These are phyloP conservation scores for Aspergillus brunneoviolaceus DNA, from an alignment of 2,329 filamentous ascomycete species.

Conservation along the genomic window DNA sequence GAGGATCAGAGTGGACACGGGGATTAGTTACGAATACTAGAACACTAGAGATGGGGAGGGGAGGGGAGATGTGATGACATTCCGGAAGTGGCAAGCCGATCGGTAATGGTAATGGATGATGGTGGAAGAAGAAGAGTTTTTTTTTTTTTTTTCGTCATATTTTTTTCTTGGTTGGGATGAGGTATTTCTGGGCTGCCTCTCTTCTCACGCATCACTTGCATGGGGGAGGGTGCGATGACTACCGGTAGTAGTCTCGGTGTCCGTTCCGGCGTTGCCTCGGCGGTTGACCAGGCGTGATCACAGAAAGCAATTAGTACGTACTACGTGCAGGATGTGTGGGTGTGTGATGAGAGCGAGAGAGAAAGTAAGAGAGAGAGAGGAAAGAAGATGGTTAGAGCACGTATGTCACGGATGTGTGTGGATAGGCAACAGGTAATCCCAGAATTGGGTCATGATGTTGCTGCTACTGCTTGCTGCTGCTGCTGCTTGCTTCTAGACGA, in stretches of 20 bases:
- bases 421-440: neutral
- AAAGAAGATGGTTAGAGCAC: neutral
- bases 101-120: conserved; percentile 10
- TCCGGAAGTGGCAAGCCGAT: conserved; percentile 22
- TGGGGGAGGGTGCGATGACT: too few relatives aligned
- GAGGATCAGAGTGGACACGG: neutral
- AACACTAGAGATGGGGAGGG: neutral
- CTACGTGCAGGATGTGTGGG: too few relatives aligned
- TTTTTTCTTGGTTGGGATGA: conserved; percentile 1
- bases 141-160: conserved; percentile 1
- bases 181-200: neutral
- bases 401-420: neutral
- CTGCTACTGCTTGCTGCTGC: neutral
- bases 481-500: neutral
- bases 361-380: too few relatives aligned
- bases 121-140: conserved; percentile 7
- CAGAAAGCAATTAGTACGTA: too few relatives aligned
- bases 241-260: neutral
- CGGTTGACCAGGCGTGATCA: neutral
- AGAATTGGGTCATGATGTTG: neutral
- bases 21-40: too few relatives aligned
- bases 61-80: conserved; percentile 7
- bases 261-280: neutral
- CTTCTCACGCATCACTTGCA: neutral
- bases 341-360: too few relatives aligned